Evolutionary conservation across 2,329 filamentous ascomycete species (phyloP).

Genomic region (Colletotrichum chlorophyti): DNA sequence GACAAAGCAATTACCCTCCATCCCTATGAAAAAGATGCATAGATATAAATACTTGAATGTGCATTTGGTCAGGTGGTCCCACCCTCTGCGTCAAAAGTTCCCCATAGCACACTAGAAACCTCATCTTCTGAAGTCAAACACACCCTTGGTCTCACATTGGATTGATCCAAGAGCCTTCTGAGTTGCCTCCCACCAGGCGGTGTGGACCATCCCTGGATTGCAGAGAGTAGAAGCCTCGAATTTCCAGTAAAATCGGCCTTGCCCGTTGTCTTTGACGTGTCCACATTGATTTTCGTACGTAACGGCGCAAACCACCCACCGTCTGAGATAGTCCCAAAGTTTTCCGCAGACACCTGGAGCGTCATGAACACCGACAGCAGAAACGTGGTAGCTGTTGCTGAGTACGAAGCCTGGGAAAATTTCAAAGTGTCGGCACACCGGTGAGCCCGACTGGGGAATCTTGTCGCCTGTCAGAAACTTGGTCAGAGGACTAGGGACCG

Average conservation of each 20-base stretch:
- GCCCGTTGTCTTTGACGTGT: not conserved
- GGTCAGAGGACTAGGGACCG: no score
- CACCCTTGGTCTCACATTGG: not conserved
- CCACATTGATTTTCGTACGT: not conserved
- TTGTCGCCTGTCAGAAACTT: no score
- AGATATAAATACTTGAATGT: no score
- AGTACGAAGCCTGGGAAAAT: not conserved
- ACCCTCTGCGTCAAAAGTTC: no score
- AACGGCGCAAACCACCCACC: not conserved
- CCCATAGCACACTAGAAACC: conserved; percentile 16
- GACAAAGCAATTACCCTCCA: no score
- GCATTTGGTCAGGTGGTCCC: no score
- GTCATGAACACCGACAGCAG: not conserved
- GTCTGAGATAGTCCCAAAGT: not conserved
- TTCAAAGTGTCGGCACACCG: not conserved
- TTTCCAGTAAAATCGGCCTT: not conserved
- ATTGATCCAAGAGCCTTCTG: not conserved
- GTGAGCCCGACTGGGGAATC: no score
- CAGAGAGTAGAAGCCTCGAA: not conserved
- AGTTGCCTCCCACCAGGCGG: not conserved
- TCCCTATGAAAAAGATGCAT: no score
- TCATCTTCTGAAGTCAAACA: no score
- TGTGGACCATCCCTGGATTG: not conserved
- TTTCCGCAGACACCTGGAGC: not conserved
- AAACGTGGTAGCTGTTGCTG: not conserved